phyloP scores from a whole-genome alignment of 225 moss, liverwort and hornwort species.

The Pseudoscleropodium purum region DNA sequence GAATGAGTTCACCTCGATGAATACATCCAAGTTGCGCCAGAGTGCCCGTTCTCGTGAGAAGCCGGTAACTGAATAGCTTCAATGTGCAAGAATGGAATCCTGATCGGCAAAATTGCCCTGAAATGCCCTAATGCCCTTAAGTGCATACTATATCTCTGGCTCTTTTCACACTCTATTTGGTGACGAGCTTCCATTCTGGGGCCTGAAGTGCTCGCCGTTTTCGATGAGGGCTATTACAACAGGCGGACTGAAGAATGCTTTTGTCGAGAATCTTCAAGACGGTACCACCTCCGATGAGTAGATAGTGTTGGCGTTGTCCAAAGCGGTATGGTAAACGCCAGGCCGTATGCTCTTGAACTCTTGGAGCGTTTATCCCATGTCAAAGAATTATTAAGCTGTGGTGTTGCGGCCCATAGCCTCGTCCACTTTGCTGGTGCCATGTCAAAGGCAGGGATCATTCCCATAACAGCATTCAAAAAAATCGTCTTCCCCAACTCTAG shows the following conservation, averaged over 20 bases:
- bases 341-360: constrained; percentile 47
- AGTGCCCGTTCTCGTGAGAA: background rate
- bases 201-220: constrained; percentile 25
- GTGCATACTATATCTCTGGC: background rate
- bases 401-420: constrained; percentile 49
- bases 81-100: background rate
- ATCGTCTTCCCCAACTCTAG: constrained; percentile 31
- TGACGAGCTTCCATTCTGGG: background rate
- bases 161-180: background rate
- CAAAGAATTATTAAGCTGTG: constrained; percentile 41
- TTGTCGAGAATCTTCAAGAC: constrained; percentile 72
- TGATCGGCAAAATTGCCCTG: background rate
- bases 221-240: constrained; percentile 39
- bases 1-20: background rate
- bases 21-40: background rate
- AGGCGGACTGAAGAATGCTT: constrained; percentile 36
- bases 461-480: background rate
- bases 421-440: constrained; percentile 41
- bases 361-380: constrained; percentile 46
- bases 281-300: constrained; percentile 74
- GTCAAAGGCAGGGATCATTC: constrained; percentile 33
- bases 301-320: constrained; percentile 54
- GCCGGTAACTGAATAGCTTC: background rate
- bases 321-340: constrained; percentile 37
- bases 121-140: background rate